A percentile compares a stretch with the other conserved stretches of the same genome.
Conservation (phyloP, 192 early-diverging fungal genomes). For the Linnemannia exigua region DNA sequence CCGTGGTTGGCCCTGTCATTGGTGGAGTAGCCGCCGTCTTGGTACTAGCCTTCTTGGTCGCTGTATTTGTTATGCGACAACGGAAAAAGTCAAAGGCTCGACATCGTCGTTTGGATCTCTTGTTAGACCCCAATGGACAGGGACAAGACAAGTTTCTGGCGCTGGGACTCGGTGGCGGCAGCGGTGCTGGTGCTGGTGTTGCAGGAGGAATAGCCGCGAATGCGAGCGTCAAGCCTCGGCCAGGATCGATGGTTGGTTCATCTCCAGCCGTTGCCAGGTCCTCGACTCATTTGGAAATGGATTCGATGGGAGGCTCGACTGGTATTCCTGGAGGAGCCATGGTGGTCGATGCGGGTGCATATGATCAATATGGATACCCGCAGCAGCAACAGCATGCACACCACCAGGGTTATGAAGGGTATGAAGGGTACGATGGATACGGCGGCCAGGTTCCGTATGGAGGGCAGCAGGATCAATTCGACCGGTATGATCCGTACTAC, state of each 20-base stretch:
- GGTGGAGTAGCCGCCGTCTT: slow-evolving; percentile 35
- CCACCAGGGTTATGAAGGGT: slow-evolving; percentile 11
- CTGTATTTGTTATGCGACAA: slow-evolving; percentile 39
- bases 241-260: neutral
- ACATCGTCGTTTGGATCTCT: slow-evolving; percentile 36
- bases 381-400: slow-evolving; percentile 17
- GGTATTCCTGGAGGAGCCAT: neutral
- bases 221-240: neutral
- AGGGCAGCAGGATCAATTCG: neutral
- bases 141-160: neutral
- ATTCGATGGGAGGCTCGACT: slow-evolving; percentile 2
- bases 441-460: neutral
- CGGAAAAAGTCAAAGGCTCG: slow-evolving; percentile 34
- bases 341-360: neutral
- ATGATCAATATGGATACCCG: slow-evolving; percentile 10
- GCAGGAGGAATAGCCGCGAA: neutral
- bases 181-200: neutral
- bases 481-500: neutral
- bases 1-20: slow-evolving; percentile 19
- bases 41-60: slow-evolving; percentile 37
- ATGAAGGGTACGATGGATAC: neutral
- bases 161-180: slow-evolving; percentile 4
- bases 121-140: slow-evolving; percentile 15
- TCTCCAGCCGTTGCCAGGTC: slow-evolving; percentile 8
- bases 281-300: slow-evolving; percentile 27